Evolutionary conservation across 1,284 basidiomycete genomes (phyloP).

Genomic region (Ceratobasidium sp.): DNA sequence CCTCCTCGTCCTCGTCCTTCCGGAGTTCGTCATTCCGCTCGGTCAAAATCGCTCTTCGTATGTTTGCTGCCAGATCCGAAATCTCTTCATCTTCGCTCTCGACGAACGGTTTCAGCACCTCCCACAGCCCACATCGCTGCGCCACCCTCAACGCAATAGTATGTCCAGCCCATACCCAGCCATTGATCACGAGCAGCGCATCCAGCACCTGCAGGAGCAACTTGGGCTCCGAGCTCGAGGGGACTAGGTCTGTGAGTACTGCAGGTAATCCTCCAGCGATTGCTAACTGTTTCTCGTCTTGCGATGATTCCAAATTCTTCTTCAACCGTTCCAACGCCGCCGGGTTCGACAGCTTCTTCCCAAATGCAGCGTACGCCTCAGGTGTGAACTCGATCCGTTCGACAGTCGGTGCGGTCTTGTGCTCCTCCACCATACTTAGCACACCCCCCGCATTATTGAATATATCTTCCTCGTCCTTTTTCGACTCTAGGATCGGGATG

Average conservation of each 20-base stretch:
- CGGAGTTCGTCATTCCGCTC: constrained; percentile 10
- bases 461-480: background rate
- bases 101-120: constrained; percentile 14
- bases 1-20: background rate
- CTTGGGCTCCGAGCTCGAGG: constrained; percentile 1
- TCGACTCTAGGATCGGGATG: constrained; percentile 19
- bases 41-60: background rate
- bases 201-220: constrained; percentile 14
- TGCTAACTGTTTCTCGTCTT: constrained; percentile 31
- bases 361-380: constrained; percentile 32
- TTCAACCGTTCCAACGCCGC: constrained; percentile 11
- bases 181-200: constrained; percentile 20
- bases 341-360: constrained; percentile 26
- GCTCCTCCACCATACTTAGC: background rate
- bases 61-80: background rate
- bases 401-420: constrained; percentile 2
- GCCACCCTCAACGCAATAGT: constrained; percentile 1
- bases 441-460: background rate
- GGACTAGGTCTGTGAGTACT: constrained; percentile 12
- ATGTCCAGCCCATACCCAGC: constrained; percentile 5
- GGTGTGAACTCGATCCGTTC: constrained; percentile 39
- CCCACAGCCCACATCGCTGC: constrained; percentile 5
- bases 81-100: constrained; percentile 4
- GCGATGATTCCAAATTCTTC: constrained; percentile 23
- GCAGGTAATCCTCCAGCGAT: constrained; percentile 16